Percentiles rank a stretch among this genome's conserved stretches.
phyloP scores from a whole-genome alignment of 441 rosid species.

The Jatropha podagrica region DNA sequence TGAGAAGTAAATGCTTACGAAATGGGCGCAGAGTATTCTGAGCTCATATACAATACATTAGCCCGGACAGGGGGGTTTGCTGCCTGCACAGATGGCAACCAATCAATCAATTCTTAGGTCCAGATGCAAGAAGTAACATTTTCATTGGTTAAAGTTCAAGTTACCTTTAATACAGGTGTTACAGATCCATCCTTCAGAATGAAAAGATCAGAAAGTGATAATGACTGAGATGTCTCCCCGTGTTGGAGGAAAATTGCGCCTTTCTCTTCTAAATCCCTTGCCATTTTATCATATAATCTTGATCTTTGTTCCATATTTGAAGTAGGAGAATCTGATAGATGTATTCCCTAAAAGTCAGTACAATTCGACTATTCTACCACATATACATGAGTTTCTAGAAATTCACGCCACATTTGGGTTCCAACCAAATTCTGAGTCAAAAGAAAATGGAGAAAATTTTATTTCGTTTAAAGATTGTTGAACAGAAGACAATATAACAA shows the following conservation, averaged over 20 bases:
- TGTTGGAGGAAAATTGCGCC: conserved; percentile 76
- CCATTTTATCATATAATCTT: conserved; percentile 75
- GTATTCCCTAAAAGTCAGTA: conserved; percentile 18
- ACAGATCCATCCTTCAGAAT: conserved; percentile 61
- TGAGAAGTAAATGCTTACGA: conserved; percentile 51
- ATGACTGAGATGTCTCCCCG: conserved; percentile 87
- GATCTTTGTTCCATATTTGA: conserved; percentile 52
- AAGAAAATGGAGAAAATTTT: background rate
- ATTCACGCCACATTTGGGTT: background rate
- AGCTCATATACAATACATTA: conserved; percentile 69
- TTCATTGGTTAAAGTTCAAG: conserved; percentile 5
- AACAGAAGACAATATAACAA: background rate
- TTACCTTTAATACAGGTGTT: conserved; percentile 72
- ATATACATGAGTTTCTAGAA: background rate
- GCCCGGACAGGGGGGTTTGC: conserved; percentile 95
- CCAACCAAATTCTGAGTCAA: background rate
- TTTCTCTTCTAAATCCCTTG: conserved; percentile 65
- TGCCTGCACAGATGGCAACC: conserved; percentile 43
- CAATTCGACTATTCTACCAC: background rate
- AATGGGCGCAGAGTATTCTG: conserved; percentile 66
- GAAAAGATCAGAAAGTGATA: conserved; percentile 78
- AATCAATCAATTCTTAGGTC: conserved; percentile 2
- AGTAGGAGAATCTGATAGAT: conserved; percentile 41
- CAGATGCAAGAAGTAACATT: conserved; percentile 8
- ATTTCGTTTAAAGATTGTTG: background rate